These are phyloP conservation scores for Euclidium syriacum DNA, from an alignment of 345 rosid genomes.

Conservation along the genomic window DNA sequence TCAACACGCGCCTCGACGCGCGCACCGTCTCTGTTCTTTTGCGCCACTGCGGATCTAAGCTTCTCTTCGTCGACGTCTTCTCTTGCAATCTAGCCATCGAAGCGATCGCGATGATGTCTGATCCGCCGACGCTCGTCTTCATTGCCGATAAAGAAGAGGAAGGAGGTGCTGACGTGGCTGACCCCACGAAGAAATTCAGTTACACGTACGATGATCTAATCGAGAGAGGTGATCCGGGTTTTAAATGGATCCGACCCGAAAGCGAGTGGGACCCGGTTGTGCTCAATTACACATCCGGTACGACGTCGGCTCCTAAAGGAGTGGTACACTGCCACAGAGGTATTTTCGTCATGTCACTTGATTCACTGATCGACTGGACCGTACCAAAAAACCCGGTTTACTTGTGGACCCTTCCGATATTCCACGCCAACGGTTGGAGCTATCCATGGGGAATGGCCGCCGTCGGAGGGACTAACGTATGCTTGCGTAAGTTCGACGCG, in stretches of 20 bases:
- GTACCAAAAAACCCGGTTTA: conserved; percentile 63
- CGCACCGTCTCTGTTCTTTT: conserved; percentile 65
- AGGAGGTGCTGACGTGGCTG: conserved; percentile 14
- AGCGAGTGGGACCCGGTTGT: conserved; percentile 67
- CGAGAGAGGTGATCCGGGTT: conserved; percentile 44
- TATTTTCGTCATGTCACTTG: conserved; percentile 41
- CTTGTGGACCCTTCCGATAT: conserved; percentile 87
- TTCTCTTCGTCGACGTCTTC: conserved; percentile 57
- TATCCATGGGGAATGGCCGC: conserved; percentile 79
- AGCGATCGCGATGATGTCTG: conserved; percentile 33
- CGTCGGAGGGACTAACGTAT: conserved; percentile 72
- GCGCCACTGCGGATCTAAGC: conserved; percentile 59
- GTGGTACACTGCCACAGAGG: conserved; percentile 83
- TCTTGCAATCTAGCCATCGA: conserved; percentile 41
- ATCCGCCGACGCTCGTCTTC: conserved; percentile 46
- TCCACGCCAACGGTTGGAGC: conserved; percentile 86
- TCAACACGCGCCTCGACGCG: conserved; percentile 86
- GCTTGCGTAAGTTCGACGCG: conserved; percentile 64
- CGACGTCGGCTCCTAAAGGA: conserved; percentile 85
- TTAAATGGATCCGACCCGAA: conserved; percentile 47
- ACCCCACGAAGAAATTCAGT: conserved; percentile 5
- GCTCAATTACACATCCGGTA: conserved; percentile 80
- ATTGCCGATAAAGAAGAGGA: conserved; percentile 36
- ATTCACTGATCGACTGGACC: conserved; percentile 50
- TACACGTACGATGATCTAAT: conserved; percentile 50